These are phyloP conservation scores for Leishmania major DNA, from an alignment of 208 protist species.

Conservation along the genomic window DNA sequence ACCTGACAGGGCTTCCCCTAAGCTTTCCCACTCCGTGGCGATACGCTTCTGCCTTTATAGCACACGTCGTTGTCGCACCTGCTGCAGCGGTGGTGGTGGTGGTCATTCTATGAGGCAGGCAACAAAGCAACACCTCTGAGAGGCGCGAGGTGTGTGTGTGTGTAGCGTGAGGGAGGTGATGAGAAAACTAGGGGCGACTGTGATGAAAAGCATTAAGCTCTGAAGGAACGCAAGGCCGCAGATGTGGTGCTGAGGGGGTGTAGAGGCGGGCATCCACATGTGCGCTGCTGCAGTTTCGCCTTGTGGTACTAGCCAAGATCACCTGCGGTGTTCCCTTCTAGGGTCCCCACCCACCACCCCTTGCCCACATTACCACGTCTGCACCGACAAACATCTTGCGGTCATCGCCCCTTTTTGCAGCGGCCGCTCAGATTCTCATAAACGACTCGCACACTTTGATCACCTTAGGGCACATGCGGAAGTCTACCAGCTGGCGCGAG, in stretches of 20 bases:
- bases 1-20: neutral
- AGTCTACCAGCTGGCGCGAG: conserved; percentile 77
- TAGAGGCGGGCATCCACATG: neutral
- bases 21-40: neutral
- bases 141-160: neutral
- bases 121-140: neutral
- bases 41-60: neutral
- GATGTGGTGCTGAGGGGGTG: neutral
- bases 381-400: neutral
- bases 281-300: neutral
- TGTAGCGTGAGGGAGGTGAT: neutral
- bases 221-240: neutral
- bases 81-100: neutral
- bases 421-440: conserved; percentile 45
- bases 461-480: conserved; percentile 82
- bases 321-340: neutral
- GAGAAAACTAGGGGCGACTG: neutral
- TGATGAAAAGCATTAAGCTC: neutral
- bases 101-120: neutral
- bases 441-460: conserved; percentile 76
- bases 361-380: neutral
- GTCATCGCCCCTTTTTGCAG: neutral
- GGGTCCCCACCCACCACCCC: neutral
- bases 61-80: neutral
- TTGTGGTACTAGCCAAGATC: neutral